Conservation (phyloP, 176 grass and related monocot genomes). For the Poa annua region DNA sequence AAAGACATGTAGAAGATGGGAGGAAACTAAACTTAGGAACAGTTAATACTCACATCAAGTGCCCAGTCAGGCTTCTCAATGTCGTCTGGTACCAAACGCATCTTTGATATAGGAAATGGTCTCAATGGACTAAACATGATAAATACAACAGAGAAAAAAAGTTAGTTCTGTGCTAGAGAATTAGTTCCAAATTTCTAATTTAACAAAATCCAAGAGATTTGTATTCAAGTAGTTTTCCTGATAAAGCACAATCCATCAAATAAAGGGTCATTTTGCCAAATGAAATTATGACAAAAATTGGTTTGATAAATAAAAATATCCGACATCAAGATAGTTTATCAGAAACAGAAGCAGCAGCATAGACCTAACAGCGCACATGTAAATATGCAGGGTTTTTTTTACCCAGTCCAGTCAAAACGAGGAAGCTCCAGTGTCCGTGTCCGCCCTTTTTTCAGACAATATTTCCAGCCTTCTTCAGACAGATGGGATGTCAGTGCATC, state of each 20-base stretch:
- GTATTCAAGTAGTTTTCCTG: slow-evolving; percentile 17
- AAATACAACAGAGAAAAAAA: slow-evolving; percentile 10
- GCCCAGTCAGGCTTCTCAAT: slow-evolving; percentile 97
- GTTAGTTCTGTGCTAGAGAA: slow-evolving; percentile 8
- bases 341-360: slow-evolving; percentile 21
- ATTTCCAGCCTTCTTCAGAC: slow-evolving; percentile 74
- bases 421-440: slow-evolving; percentile 61
- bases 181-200: slow-evolving; percentile 4
- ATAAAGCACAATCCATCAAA: not conserved
- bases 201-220: not conserved
- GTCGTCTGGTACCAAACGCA: slow-evolving; percentile 63
- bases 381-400: slow-evolving; percentile 43
- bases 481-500: slow-evolving; percentile 49
- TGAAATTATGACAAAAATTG: not conserved
- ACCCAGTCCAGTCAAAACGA: slow-evolving; percentile 93
- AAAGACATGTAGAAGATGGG: not conserved
- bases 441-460: slow-evolving; percentile 85
- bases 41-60: slow-evolving; percentile 67
- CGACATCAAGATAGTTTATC: slow-evolving; percentile 25
- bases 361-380: not conserved
- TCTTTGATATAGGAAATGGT: slow-evolving; percentile 90
- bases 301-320: not conserved
- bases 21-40: slow-evolving; percentile 26
- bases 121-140: slow-evolving; percentile 66
- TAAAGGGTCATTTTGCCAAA: not conserved